Conservation (phyloP, 2,329 filamentous ascomycete species). For the Trichophyton verrucosum region DNA sequence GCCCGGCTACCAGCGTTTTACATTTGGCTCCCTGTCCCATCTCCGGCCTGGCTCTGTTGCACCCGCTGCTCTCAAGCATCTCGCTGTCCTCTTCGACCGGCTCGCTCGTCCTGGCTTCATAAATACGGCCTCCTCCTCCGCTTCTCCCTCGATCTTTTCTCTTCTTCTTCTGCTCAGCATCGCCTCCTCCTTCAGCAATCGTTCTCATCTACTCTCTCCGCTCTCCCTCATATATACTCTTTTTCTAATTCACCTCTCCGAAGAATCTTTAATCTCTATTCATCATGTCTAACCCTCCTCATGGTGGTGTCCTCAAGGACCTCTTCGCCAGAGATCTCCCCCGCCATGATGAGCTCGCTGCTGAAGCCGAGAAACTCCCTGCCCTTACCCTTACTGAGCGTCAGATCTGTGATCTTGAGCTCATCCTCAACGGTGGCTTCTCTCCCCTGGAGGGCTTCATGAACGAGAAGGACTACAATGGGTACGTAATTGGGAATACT, state of each 20-base stretch:
- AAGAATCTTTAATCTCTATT: not conserved
- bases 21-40: not conserved
- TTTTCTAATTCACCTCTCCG: not conserved
- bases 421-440: constrained; percentile 96
- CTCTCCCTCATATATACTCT: not conserved
- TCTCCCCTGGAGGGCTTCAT: constrained; percentile 97
- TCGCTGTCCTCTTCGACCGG: not conserved
- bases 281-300: constrained; percentile 46
- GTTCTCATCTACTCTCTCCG: not conserved
- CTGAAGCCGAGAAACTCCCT: constrained; percentile 76
- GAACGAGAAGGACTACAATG: constrained; percentile 93
- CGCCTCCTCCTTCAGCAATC: not conserved
- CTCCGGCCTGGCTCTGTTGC: not conserved
- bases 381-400: constrained; percentile 78
- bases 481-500: constrained; percentile 42
- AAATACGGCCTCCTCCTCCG: constrained; percentile 2
- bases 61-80: not conserved
- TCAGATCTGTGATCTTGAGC: constrained; percentile 92
- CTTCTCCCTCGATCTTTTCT: not conserved
- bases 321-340: constrained; percentile 85
- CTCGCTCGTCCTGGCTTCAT: not conserved
- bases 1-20: constrained; percentile 1
- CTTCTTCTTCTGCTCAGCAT: constrained; percentile 1
- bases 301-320: constrained; percentile 95
- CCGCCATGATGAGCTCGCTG: constrained; percentile 62